Evolutionary conservation across 805 yeast species (phyloP).

Genomic region (Saturnispora ahearnii): DNA sequence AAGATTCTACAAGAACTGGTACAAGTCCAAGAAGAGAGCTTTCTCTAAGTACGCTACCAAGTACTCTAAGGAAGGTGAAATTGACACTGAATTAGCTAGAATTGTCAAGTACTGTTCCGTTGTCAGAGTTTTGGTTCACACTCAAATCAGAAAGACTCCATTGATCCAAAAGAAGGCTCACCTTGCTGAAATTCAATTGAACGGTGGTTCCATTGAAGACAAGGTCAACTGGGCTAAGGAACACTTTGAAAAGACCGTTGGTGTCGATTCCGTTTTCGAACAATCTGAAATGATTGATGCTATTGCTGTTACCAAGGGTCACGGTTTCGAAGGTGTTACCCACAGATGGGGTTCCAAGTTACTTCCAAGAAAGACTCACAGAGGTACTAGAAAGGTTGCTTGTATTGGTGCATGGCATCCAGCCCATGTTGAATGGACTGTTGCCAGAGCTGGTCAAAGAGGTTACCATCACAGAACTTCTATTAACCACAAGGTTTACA

Average conservation of each 20-base stretch:
- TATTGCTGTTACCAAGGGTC: slow-evolving; percentile 99
- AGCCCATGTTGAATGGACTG: slow-evolving; percentile 98
- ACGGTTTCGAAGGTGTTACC: slow-evolving; percentile 99
- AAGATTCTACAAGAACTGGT: slow-evolving; percentile 99
- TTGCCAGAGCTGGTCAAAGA: slow-evolving; percentile 99
- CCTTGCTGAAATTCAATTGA: slow-evolving; percentile 98
- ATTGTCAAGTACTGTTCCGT: slow-evolving; percentile 96
- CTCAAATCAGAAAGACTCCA: slow-evolving; percentile 99
- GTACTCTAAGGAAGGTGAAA: slow-evolving; percentile 85
- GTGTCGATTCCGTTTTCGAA: slow-evolving; percentile 94
- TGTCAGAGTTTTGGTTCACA: slow-evolving; percentile 98
- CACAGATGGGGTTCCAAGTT: slow-evolving; percentile 99
- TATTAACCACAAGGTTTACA: slow-evolving; percentile 99
- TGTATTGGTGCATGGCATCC: slow-evolving; percentile 99
- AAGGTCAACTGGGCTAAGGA: slow-evolving; percentile 98
- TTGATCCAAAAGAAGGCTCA: slow-evolving; percentile 99
- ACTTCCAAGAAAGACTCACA: slow-evolving; percentile 99
- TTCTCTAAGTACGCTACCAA: slow-evolving; percentile 99
- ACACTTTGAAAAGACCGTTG: slow-evolving; percentile 98
- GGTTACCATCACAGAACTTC: slow-evolving; percentile 99
- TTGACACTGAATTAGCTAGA: slow-evolving; percentile 96
- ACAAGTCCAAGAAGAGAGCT: slow-evolving; percentile 99
- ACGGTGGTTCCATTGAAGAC: slow-evolving; percentile 98
- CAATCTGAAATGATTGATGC: slow-evolving; percentile 98
- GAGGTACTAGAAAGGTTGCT: slow-evolving; percentile 99